Percentiles rank a stretch among this genome's conserved stretches.
Evolutionary conservation across 176 grass and related monocot species (phyloP).

Genomic region (Triticum urartu): DNA sequence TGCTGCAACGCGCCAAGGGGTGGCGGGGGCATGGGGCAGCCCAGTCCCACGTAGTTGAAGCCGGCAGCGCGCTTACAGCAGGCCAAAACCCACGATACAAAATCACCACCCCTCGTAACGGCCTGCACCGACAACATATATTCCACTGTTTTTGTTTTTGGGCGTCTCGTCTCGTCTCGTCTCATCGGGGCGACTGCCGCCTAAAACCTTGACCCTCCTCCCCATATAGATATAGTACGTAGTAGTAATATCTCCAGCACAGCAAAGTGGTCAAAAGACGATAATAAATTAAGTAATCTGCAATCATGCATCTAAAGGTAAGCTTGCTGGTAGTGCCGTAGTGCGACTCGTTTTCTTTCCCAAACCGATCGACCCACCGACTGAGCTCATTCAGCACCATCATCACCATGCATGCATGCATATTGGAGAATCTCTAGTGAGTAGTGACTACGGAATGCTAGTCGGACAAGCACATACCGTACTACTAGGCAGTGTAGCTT

Average conservation of each 20-base stretch:
- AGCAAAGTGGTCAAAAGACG: too few relatives aligned
- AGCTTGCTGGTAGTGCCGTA: background rate
- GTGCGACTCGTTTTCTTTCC: background rate
- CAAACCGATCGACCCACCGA: background rate
- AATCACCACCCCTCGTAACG: too few relatives aligned
- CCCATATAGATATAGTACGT: too few relatives aligned
- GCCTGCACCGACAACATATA: too few relatives aligned
- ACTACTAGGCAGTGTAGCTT: too few relatives aligned
- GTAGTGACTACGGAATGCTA: background rate
- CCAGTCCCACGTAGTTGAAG: background rate
- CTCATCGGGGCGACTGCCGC: too few relatives aligned
- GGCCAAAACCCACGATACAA: too few relatives aligned
- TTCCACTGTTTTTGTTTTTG: too few relatives aligned
- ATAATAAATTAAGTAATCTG: background rate
- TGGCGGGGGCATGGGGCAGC: background rate
- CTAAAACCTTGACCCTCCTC: too few relatives aligned
- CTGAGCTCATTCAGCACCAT: background rate
- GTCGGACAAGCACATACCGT: background rate
- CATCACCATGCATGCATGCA: background rate
- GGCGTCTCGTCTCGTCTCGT: too few relatives aligned
- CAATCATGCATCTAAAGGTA: background rate
- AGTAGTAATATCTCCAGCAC: too few relatives aligned
- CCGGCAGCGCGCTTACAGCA: too few relatives aligned
- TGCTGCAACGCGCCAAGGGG: background rate
- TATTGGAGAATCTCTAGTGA: background rate